Evolutionary conservation across 176 grass and related monocot genomes (phyloP).

Genomic region (Avena sativa): DNA sequence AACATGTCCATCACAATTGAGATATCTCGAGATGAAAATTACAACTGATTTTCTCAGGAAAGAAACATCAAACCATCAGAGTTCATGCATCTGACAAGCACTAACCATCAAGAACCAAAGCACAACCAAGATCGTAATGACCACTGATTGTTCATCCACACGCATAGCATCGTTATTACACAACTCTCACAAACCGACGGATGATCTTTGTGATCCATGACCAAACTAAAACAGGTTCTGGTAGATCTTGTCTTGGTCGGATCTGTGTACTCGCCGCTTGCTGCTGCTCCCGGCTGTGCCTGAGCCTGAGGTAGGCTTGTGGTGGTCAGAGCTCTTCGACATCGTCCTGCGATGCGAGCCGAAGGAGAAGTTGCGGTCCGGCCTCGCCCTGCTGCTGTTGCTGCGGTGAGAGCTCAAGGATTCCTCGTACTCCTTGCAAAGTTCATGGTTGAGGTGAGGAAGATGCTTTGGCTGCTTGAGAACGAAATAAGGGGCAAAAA

Average conservation of each 20-base stretch:
- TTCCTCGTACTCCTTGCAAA: constrained; percentile 51
- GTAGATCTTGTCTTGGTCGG: constrained; percentile 60
- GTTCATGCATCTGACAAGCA: neutral
- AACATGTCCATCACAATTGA: neutral
- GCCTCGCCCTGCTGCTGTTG: constrained; percentile 18
- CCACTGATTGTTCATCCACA: neutral
- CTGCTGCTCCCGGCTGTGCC: constrained; percentile 39
- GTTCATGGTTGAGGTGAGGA: neutral
- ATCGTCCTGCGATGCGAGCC: constrained; percentile 46
- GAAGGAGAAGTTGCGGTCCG: constrained; percentile 24
- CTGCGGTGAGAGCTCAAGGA: constrained; percentile 32
- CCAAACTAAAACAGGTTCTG: constrained; percentile 52
- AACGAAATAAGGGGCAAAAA: neutral
- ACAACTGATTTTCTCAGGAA: neutral
- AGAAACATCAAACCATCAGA: neutral
- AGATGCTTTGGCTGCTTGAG: constrained; percentile 5
- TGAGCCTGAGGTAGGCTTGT: constrained; percentile 45
- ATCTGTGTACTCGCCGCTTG: constrained; percentile 53
- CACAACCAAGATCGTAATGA: constrained; percentile 33
- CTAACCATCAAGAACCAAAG: constrained; percentile 12
- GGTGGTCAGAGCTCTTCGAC: constrained; percentile 81
- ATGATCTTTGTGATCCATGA: neutral
- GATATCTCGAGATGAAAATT: neutral
- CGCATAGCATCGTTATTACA: constrained; percentile 35
- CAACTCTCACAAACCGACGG: neutral